Evolutionary conservation across 1,139 yeast species (phyloP), one percentile per base, ranked within the genome.

Genomic region (Kluyveromyces sp.): DNA sequence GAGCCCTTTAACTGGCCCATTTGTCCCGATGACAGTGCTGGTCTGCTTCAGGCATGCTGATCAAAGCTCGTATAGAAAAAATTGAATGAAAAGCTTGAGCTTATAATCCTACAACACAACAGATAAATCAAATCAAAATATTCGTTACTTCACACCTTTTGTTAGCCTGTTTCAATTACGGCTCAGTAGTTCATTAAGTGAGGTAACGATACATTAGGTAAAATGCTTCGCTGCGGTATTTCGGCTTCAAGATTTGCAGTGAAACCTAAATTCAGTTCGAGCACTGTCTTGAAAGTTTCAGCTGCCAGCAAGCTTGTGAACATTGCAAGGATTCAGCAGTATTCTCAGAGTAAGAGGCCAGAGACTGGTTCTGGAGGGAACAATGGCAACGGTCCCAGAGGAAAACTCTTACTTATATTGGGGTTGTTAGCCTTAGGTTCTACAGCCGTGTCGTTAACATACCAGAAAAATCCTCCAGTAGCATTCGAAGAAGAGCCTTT

Each of bases 381-480:
- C 8, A 18, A 25, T 13, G 43, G 39, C 7, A 35, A 40, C 3
- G 33, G 39, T 3, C 35, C 39, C 26, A 57, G 57, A 38, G 63
- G 63, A 4, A 64, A 56, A 40, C 41, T 56, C 2, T 55, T 66
- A 12, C 32, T 58, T 3, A n/a, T 59, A 3, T 45, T 66, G 11
- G 70, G 63, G 46, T 38, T 56, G 3, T 44, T 66, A 19, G 69
- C 69, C 16, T 46, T 71, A 13, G 80, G 76, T 25, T 68, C 80
- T 2, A 72, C 81, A 1, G 47, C 73, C 25, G 66, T 65, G 2
- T 70, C 79, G 4, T 53, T 71, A 8, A 56, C 69, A 3, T 69
- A 70, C 60, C 70, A 67, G 50, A 75, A 70, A 53, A 67, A 64
- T 33, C 60, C 58, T 11, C 82, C 82, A 2, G 61, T 62, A 41